Percentiles rank a stretch among this genome's conserved stretches.
phyloP scores from a whole-genome alignment of 371 early-diverging fungal species.

The Encephalitozoon cuniculi region DNA sequence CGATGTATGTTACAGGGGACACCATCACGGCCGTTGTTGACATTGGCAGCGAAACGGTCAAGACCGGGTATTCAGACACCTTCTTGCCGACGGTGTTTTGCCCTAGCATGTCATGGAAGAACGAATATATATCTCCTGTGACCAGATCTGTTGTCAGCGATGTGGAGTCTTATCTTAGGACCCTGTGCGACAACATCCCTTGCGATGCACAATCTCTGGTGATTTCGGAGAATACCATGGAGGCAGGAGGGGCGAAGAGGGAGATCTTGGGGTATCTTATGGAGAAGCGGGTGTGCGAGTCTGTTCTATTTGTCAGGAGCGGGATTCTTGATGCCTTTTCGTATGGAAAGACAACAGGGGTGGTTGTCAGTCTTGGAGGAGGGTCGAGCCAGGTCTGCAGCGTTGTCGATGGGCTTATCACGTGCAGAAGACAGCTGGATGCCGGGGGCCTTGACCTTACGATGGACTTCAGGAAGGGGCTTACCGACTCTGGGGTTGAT shows the following conservation, averaged over 20 bases:
- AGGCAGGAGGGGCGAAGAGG: conserved; percentile 1
- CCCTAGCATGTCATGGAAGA: neutral
- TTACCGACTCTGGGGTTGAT: neutral
- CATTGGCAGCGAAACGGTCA: conserved; percentile 43
- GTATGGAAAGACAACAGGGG: conserved; percentile 42
- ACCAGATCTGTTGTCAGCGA: conserved; percentile 22
- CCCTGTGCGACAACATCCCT: neutral
- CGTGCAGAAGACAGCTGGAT: conserved; percentile 24
- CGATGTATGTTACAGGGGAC: conserved; percentile 41
- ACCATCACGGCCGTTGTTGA: conserved; percentile 31
- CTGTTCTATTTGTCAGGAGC: conserved; percentile 46
- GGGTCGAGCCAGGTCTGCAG: conserved; percentile 35
- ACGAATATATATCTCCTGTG: conserved; percentile 16
- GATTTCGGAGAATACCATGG: conserved; percentile 45
- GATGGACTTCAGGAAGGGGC: neutral
- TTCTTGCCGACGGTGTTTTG: conserved; percentile 26
- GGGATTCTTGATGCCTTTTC: conserved; percentile 48
- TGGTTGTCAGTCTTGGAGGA: conserved; percentile 42
- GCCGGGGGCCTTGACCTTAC: conserved; percentile 33
- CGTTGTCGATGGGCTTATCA: conserved; percentile 46
- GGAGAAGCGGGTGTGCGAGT: conserved; percentile 33
- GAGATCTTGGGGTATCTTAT: conserved; percentile 33
- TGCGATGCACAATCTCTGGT: conserved; percentile 17
- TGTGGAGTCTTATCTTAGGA: conserved; percentile 5
- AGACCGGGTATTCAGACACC: conserved; percentile 39